phyloP scores from a whole-genome alignment of 306 rosid species.

The Gleditsia sinensis region DNA sequence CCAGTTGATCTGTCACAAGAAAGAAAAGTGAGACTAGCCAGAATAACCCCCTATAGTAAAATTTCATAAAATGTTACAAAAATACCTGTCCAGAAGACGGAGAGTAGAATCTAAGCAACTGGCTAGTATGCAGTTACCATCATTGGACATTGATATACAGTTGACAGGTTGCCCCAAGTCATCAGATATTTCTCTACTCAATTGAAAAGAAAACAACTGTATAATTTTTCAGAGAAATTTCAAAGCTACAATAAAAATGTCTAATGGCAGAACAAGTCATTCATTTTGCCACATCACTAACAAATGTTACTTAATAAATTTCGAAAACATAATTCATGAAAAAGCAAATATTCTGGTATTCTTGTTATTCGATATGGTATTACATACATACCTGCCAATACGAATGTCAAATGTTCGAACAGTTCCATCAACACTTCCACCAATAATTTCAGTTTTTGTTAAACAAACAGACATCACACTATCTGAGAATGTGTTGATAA shows the following conservation, averaged over 20 bases:
- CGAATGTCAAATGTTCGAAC: conserved; percentile 86
- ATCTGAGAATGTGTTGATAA: conserved; percentile 77
- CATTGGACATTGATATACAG: conserved; percentile 92
- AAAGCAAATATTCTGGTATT: background rate
- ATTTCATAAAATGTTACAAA: background rate
- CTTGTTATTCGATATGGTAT: background rate
- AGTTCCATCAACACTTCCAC: conserved; percentile 97
- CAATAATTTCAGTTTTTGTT: conserved; percentile 81
- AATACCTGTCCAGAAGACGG: conserved; percentile 80
- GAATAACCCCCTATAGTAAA: conserved; percentile 2
- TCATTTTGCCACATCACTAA: background rate
- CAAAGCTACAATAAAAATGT: conserved; percentile 7
- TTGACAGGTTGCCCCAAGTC: conserved; percentile 89
- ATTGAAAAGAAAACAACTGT: conserved; percentile 11
- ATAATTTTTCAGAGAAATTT: background rate
- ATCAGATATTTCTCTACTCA: conserved; percentile 73
- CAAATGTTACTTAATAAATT: background rate
- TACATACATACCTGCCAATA: conserved; percentile 77
- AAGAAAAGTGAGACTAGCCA: conserved; percentile 25
- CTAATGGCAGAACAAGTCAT: background rate
- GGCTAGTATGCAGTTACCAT: conserved; percentile 84
- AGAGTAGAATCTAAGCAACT: conserved; percentile 83
- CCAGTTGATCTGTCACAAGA: conserved; percentile 67
- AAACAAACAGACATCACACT: conserved; percentile 91
- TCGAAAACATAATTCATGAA: background rate